Base-by-base conservation (phyloP, 352 stramenopile genomes). In the Pythium dissotocum region DNA sequence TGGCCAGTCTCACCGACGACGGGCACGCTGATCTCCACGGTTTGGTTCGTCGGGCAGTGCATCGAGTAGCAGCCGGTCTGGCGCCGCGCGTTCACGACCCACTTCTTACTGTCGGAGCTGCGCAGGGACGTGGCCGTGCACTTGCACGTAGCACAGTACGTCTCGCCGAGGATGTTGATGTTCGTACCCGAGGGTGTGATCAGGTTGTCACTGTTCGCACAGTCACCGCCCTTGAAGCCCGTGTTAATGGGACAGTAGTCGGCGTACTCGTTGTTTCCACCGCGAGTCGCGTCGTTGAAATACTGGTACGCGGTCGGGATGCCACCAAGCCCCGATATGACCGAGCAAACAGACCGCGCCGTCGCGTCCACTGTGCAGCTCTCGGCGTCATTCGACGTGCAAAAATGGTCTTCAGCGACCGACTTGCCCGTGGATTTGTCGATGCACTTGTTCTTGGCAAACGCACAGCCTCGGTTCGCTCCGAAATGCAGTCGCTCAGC, bases 171-270 rank as follows among this genome's bases (percentile, higher is more conserved):
- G 21, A 94, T 88, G 62, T 94, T 95, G 70, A 90, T 78, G 8
- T 55, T 77, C 16, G 83, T 90, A 24, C 74, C 73, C 0, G 65
- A 52, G 1, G 85, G 77, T 8, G 69, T 61, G 0, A 77, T 65
- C 14, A 95, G 75, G 53, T 95, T 95, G 40, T 48, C 63, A 8
- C 73, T 63, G 46, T 82, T 74, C n/a, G 73, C 71, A 67, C 87
- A 95, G 66, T 95, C 85, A 44, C 85, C 85, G 26, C 76, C 76
- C 9, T 72, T 67, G 62, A 85, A 93, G 46, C 84, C 87, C 36
- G 84, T 78, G 49, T 93, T 92, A 52, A 94, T 80, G 4, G 87
- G 87, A 49, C 85, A 95, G 59, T 78, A 95, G 66, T 95, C 85
- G 0, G 85, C 80, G 46, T 85, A 94, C 16, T 87, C 76, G 58